These are phyloP conservation scores for Aspergillus ruber DNA, from an alignment of 2,329 filamentous ascomycete genomes.

Conservation along the genomic window DNA sequence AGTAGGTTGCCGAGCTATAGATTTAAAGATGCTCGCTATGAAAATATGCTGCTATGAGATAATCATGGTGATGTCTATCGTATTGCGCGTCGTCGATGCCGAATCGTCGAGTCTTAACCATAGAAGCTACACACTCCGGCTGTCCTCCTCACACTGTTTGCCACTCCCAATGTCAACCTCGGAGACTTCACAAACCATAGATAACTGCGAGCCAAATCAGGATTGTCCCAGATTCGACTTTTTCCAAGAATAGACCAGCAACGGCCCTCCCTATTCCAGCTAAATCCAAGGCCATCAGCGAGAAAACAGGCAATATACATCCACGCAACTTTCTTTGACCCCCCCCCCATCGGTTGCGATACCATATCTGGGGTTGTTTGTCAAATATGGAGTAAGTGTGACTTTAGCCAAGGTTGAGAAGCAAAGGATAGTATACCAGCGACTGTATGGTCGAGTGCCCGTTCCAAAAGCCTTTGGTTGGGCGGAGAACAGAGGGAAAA, in stretches of 20 bases:
- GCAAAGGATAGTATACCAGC: slow-evolving; percentile 21
- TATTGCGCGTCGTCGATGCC: too few species aligned
- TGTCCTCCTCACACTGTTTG: too few species aligned
- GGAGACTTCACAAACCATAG: too few species aligned
- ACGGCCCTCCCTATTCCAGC: slow-evolving; percentile 20
- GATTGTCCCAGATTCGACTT: neutral
- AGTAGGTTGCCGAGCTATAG: too few species aligned
- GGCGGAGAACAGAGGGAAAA: slow-evolving; percentile 15
- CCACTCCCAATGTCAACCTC: too few species aligned
- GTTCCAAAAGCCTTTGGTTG: slow-evolving; percentile 21
- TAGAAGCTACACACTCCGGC: too few species aligned
- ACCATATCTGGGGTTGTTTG: slow-evolving; percentile 25
- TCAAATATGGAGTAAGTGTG: slow-evolving; percentile 31
- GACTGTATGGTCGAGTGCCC: slow-evolving; percentile 19
- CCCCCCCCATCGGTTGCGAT: slow-evolving; percentile 25
- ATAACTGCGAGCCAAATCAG: too few species aligned
- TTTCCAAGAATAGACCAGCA: neutral
- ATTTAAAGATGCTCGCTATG: too few species aligned
- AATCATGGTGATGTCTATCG: too few species aligned
- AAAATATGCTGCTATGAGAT: too few species aligned
- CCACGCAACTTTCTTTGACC: slow-evolving; percentile 14
- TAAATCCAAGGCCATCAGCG: slow-evolving; percentile 23
- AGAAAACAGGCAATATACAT: slow-evolving; percentile 11
- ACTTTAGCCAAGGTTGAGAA: slow-evolving; percentile 24
- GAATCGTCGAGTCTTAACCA: too few species aligned